Evolutionary conservation across 257 asterid genomes (phyloP).

Genomic region (Nicotiana sylvestris): DNA sequence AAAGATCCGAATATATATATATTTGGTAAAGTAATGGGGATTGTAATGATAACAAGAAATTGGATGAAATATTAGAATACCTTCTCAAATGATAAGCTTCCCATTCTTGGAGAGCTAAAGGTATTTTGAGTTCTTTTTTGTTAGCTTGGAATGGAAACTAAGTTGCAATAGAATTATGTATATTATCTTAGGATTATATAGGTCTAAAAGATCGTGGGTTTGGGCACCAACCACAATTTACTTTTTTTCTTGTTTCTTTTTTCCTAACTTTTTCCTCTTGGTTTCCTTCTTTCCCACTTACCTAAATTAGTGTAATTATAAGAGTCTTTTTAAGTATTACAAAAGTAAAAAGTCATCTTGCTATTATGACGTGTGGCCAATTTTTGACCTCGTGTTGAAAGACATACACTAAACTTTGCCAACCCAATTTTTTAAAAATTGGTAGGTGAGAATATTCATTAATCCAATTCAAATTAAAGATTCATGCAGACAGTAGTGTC

Average conservation of each 20-base stretch:
- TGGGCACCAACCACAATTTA: constrained; percentile 5
- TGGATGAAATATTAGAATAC: background rate
- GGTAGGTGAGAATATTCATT: background rate
- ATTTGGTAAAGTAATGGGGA: no score
- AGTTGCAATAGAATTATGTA: background rate
- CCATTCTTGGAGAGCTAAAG: constrained; percentile 9
- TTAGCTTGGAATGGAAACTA: background rate
- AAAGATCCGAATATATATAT: background rate
- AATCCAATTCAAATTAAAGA: background rate
- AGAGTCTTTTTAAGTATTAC: background rate
- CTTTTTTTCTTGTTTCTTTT: background rate
- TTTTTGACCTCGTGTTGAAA: background rate
- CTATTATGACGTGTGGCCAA: no score
- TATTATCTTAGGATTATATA: background rate
- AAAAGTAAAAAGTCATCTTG: background rate
- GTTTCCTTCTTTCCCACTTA: background rate
- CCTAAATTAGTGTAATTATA: no score
- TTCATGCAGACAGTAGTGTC: background rate
- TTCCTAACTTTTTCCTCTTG: background rate
- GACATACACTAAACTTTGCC: background rate
- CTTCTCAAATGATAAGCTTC: constrained; percentile 10
- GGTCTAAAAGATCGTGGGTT: constrained; percentile 7
- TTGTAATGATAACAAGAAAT: no score
- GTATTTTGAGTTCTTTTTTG: background rate
- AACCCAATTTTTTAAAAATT: background rate